Percentiles rank a stretch among this genome's conserved stretches.
Conservation (phyloP, 2,329 filamentous ascomycete species). For the Botrytis hyacinthi region DNA sequence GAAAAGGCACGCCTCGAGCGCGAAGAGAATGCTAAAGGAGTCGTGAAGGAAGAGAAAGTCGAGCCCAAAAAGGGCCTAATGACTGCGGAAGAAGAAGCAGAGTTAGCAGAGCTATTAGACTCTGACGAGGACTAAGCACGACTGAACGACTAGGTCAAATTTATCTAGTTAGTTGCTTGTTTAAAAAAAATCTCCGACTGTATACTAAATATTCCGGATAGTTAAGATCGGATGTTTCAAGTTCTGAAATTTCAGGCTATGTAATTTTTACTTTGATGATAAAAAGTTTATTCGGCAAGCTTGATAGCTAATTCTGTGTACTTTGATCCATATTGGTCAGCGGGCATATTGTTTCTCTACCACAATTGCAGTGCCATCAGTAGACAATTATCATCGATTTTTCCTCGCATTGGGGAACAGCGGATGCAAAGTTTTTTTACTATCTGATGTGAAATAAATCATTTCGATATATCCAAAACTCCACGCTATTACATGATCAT, state of each 20-base stretch:
- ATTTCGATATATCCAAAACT: not conserved
- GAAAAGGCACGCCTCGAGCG: constrained; percentile 54
- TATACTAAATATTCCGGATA: not conserved
- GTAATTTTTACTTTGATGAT: not conserved
- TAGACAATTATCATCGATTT: not conserved
- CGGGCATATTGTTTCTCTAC: not conserved
- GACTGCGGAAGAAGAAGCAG: constrained; percentile 88
- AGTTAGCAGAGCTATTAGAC: constrained; percentile 87
- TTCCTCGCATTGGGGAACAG: not conserved
- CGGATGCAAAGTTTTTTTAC: not conserved
- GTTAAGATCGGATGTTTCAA: not conserved
- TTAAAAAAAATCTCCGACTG: not conserved
- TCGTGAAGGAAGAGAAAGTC: constrained; percentile 43
- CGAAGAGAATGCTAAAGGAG: constrained; percentile 47
- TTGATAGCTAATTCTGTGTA: not conserved
- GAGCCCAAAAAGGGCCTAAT: constrained; percentile 54
- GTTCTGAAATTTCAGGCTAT: not conserved
- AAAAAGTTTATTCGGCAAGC: not conserved
- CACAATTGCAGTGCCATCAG: not conserved
- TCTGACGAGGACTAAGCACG: constrained; percentile 54
- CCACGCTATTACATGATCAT: not conserved
- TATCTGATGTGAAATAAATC: not conserved
- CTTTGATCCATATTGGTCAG: not conserved
- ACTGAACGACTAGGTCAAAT: not conserved
- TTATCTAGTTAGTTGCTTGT: not conserved